Evolutionary conservation across 306 rosid species (phyloP).

Genomic region (Dicorynia guianensis): DNA sequence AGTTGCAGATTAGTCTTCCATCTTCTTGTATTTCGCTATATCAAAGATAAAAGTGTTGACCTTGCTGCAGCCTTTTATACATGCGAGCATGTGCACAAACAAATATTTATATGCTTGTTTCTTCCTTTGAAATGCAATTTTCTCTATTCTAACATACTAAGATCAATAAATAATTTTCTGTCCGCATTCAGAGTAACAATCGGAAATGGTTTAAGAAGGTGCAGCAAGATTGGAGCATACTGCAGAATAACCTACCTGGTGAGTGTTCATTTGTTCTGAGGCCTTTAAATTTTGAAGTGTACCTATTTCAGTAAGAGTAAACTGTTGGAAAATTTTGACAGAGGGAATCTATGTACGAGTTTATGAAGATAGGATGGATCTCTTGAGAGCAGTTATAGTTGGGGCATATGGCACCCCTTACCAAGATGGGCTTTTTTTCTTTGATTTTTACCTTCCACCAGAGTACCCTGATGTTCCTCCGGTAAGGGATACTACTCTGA

Average conservation of each 20-base stretch:
- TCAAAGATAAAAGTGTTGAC: slow-evolving; percentile 5
- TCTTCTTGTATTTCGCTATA: slow-evolving; percentile 32
- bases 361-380: slow-evolving; percentile 98
- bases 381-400: slow-evolving; percentile 91
- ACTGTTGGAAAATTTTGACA: slow-evolving; percentile 52
- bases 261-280: slow-evolving; percentile 39
- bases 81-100: not conserved
- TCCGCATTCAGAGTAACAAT: slow-evolving; percentile 63
- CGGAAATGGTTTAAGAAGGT: slow-evolving; percentile 94
- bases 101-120: slow-evolving; percentile 22
- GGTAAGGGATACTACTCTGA: slow-evolving; percentile 61
- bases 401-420: slow-evolving; percentile 99
- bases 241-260: slow-evolving; percentile 98
- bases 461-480: slow-evolving; percentile 99
- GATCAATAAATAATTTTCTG: slow-evolving; percentile 31
- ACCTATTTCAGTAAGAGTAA: slow-evolving; percentile 38
- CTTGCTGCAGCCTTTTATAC: slow-evolving; percentile 15
- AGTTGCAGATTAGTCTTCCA: slow-evolving; percentile 13
- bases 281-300: slow-evolving; percentile 31
- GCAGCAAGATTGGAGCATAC: slow-evolving; percentile 98
- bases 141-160: slow-evolving; percentile 30
- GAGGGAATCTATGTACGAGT: slow-evolving; percentile 90
- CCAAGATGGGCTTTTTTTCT: slow-evolving; percentile 99
- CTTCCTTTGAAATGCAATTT: slow-evolving; percentile 40
- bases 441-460: slow-evolving; percentile 96